phyloP scores from a whole-genome alignment of 2,329 filamentous ascomycete genomes.

The Tricladium varicosporioides region DNA sequence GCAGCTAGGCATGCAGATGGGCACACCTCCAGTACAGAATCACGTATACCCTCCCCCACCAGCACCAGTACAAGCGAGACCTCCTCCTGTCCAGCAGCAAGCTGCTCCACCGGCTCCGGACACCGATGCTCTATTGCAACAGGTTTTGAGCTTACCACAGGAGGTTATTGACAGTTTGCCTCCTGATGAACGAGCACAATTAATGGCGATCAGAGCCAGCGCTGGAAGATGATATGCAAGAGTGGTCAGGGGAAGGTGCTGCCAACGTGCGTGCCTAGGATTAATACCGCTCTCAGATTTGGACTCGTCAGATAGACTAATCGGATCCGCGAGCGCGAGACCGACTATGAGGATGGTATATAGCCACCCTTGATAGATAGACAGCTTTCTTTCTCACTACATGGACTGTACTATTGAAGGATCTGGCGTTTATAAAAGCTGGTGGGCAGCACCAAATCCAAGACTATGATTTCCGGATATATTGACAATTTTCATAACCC shows the following conservation, averaged over 20 bases:
- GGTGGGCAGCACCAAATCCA: too few relatives aligned
- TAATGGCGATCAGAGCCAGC: slow-evolving; percentile 66
- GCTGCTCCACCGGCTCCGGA: slow-evolving; percentile 50
- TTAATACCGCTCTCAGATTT: too few relatives aligned
- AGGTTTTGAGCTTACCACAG: slow-evolving; percentile 78
- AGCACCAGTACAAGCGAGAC: slow-evolving; percentile 10
- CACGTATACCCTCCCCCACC: slow-evolving; percentile 28
- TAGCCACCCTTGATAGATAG: too few relatives aligned
- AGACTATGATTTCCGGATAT: too few relatives aligned
- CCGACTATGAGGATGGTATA: too few relatives aligned
- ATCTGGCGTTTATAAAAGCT: too few relatives aligned
- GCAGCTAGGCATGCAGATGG: slow-evolving; percentile 36
- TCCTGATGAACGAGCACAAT: slow-evolving; percentile 72
- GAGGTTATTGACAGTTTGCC: slow-evolving; percentile 77
- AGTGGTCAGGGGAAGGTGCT: not conserved
- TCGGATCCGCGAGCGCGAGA: too few relatives aligned
- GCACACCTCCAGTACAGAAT: slow-evolving; percentile 46
- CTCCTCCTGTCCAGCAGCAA: slow-evolving; percentile 44
- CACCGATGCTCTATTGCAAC: slow-evolving; percentile 72
- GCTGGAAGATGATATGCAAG: slow-evolving; percentile 21
- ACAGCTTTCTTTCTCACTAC: too few relatives aligned
- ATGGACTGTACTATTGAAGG: too few relatives aligned
- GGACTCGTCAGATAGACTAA: too few relatives aligned
- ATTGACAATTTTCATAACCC: too few relatives aligned
- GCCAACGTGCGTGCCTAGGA: not conserved